Base-by-base conservation (phyloP, 345 rosid genomes). In the Camelina hispida region DNA sequence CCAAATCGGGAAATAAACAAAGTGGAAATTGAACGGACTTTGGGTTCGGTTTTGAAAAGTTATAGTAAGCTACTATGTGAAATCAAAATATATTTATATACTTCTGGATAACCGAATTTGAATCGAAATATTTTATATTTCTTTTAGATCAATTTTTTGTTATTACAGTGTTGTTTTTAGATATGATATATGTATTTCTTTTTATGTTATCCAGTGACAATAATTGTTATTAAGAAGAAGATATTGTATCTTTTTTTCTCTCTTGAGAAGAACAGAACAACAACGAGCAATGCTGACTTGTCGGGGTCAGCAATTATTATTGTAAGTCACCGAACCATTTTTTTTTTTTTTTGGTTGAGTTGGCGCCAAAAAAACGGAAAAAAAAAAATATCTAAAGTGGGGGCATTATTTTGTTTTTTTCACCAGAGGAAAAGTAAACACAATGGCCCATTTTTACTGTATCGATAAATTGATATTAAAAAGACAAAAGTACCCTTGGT, bases 371-470 rank as follows among this genome's bases (percentile, higher is more conserved):
- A 61, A 61, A 52, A 7, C 2, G 18, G 40, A 4, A 30, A 52
- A 66, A 18, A 1, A 9, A 58, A 58, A 58, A 76, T 62, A 61
- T 69, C 69, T 53, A 44, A 68, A 68, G 57, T 35, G 35, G 62
- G 68, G 68, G 70, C 75, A 54, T 60, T 61, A 43, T 76, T 47
- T 48, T 54, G 30, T 28, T 28, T 28, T 28, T 2, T 65, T 65
- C 54, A 43, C 61, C 4, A 56, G 48, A 70, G 58, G 80, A 71
- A 77, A 77, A 77, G 80, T 77, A 77, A 71, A 71, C 56, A 77
- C 60, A 17, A 11, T 71, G 72, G 72, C 62, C 76, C 76, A 57
- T 65, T 71, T 65, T 58, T 38, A 77, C 72, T 71, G 81, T 77
- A 50, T 1, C 12, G 76, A 71, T n/a, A 32, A 70, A 58, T 77